Conservation (phyloP, 179 eudicot genomes). For the Nepenthes alata region DNA sequence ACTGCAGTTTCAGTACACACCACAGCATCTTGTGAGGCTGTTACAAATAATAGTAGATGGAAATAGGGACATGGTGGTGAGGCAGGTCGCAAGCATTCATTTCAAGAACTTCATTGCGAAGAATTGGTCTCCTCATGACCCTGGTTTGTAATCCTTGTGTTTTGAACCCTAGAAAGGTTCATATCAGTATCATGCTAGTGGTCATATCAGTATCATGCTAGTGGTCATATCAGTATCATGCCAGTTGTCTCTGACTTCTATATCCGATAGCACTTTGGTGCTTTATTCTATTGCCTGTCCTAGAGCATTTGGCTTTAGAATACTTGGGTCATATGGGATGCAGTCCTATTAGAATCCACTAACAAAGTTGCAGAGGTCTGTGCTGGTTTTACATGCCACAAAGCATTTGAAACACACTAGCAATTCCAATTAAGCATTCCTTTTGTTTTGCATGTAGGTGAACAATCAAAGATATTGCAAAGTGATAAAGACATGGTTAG, state of each 20-base stretch:
- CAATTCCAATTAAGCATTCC: background rate
- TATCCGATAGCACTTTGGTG: no score
- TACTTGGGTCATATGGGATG: no score
- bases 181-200: no score
- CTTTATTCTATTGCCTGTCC: no score
- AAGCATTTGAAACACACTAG: background rate
- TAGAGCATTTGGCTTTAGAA: no score
- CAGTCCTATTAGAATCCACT: no score
- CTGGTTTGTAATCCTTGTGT: conserved; percentile 32
- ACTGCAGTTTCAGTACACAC: conserved; percentile 64
- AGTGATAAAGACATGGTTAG: conserved; percentile 77
- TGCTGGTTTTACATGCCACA: background rate
- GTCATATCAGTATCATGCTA: no score
- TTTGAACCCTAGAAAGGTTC: background rate
- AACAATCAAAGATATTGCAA: conserved; percentile 63
- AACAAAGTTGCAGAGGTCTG: background rate
- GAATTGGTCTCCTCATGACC: conserved; percentile 88
- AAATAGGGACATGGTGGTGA: conserved; percentile 67
- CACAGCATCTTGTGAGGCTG: conserved; percentile 90
- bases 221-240: no score
- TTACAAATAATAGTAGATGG: conserved; percentile 86
- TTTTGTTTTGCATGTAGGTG: conserved; percentile 30
- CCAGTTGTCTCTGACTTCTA: no score
- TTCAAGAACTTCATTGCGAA: conserved; percentile 90
- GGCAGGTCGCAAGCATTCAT: conserved; percentile 97